phyloP scores from a whole-genome alignment of 768 basidiomycete genomes.

The Russula griseocarnosa region DNA sequence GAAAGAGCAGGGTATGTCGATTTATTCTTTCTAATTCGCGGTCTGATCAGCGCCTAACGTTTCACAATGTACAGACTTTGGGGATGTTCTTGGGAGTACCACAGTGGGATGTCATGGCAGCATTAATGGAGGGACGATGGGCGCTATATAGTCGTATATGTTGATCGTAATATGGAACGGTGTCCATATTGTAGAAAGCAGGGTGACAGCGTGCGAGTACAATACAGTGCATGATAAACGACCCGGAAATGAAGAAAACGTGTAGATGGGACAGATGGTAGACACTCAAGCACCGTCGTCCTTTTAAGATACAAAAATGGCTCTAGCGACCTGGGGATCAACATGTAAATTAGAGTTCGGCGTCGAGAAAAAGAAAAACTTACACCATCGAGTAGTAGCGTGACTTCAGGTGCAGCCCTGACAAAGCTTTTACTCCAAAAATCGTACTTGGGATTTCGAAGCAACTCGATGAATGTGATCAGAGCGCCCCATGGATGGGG shows the following conservation, averaged over 20 bases:
- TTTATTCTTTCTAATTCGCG: constrained; percentile 15
- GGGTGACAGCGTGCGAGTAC: constrained; percentile 62
- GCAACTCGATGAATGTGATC: constrained; percentile 89
- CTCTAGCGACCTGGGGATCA: constrained; percentile 59
- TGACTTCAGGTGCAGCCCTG: constrained; percentile 81
- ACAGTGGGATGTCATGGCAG: constrained; percentile 36
- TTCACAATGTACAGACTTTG: constrained; percentile 34
- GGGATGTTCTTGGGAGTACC: constrained; percentile 37
- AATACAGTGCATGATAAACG: constrained; percentile 73
- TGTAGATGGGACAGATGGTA: constrained; percentile 79
- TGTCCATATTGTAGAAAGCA: constrained; percentile 45
- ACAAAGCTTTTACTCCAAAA: constrained; percentile 90
- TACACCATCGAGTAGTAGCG: constrained; percentile 79
- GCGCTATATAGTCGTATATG: constrained; percentile 37
- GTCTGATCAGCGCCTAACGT: constrained; percentile 18
- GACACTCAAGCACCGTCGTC: constrained; percentile 30
- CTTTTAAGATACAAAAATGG: constrained; percentile 66
- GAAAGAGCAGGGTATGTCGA: constrained; percentile 70
- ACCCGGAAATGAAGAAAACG: constrained; percentile 40
- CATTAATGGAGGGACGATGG: constrained; percentile 35
- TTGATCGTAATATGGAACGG: constrained; percentile 41
- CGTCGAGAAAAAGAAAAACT: constrained; percentile 33
- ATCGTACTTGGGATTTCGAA: constrained; percentile 85
- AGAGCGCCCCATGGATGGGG: constrained; percentile 97
- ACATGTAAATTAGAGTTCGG: constrained; percentile 22